Percentiles rank a stretch among this genome's conserved stretches.
Conservation (phyloP, 352 stramenopile species). For the Aphanomyces stellatus region DNA sequence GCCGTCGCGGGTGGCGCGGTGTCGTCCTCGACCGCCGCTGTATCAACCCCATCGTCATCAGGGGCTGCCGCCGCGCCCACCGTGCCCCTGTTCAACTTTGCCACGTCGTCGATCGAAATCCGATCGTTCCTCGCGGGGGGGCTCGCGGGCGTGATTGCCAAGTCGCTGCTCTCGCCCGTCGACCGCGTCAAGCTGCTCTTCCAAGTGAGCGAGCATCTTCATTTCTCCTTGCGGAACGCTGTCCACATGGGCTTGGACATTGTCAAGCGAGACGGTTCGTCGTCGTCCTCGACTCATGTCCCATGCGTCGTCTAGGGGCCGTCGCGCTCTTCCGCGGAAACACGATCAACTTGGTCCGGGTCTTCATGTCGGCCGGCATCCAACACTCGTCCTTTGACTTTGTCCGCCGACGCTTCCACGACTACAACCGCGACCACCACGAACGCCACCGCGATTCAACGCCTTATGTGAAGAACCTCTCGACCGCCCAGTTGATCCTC, state of each 20-base stretch:
- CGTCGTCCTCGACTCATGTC: neutral
- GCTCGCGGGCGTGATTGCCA: conserved; percentile 61
- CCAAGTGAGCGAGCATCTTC: conserved; percentile 61
- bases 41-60: neutral
- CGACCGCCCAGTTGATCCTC: conserved; percentile 62
- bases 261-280: conserved; percentile 16
- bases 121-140: conserved; percentile 72
- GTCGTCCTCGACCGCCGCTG: neutral
- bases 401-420: conserved; percentile 70
- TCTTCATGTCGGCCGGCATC: conserved; percentile 23
- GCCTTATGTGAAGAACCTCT: conserved; percentile 48
- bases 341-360: conserved; percentile 14
- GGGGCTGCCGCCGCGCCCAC: neutral
- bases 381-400: conserved; percentile 67
- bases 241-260: conserved; percentile 49
- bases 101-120: conserved; percentile 26
- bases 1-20: neutral
- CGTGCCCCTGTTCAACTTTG: conserved; percentile 40
- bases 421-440: conserved; percentile 44
- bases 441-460: conserved; percentile 16
- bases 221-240: conserved; percentile 71
- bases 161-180: conserved; percentile 60
- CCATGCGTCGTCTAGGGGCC: conserved; percentile 57
- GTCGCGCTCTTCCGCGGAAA: conserved; percentile 21
- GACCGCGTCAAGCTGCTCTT: conserved; percentile 84